These are phyloP conservation scores for Aureobasidium sp. DNA, from an alignment of 2,329 filamentous ascomycete species.

Conservation along the genomic window DNA sequence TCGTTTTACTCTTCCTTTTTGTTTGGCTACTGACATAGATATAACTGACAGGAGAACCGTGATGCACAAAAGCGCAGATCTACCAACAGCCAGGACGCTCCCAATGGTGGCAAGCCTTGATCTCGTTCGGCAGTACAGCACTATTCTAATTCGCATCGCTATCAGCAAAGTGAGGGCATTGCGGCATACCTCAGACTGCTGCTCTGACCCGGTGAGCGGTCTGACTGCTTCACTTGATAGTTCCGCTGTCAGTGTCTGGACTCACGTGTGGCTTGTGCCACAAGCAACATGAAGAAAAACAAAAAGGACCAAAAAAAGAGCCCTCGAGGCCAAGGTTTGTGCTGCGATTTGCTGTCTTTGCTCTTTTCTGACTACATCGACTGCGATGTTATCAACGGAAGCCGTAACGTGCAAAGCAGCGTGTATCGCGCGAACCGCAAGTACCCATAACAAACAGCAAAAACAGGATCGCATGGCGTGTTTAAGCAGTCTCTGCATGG, in stretches of 20 bases:
- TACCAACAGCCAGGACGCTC: constrained; percentile 10
- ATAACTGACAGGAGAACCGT: constrained; percentile 11
- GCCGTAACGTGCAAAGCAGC: background rate
- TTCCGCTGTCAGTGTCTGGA: background rate
- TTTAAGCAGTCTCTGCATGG: background rate
- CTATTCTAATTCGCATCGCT: background rate
- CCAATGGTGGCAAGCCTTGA: constrained; percentile 19
- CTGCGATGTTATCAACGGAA: background rate
- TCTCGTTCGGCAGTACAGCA: background rate
- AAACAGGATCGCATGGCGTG: background rate
- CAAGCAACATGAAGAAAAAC: background rate
- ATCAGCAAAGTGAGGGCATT: background rate
- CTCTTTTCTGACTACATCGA: background rate
- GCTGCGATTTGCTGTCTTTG: background rate
- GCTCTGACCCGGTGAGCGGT: background rate
- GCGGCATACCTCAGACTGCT: background rate
- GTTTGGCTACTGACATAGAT: constrained; percentile 18
- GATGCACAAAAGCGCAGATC: constrained; percentile 19
- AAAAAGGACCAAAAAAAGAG: constrained; percentile 4
- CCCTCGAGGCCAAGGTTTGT: constrained; percentile 15
- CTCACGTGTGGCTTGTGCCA: background rate
- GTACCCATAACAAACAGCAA: constrained; percentile 9
- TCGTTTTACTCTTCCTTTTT: background rate
- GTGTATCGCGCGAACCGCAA: background rate
- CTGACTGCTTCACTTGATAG: background rate